Evolutionary conservation across 352 stramenopile genomes (phyloP), one percentile per base, ranked within the genome.

Genomic region (Pythium phragmiticola): DNA sequence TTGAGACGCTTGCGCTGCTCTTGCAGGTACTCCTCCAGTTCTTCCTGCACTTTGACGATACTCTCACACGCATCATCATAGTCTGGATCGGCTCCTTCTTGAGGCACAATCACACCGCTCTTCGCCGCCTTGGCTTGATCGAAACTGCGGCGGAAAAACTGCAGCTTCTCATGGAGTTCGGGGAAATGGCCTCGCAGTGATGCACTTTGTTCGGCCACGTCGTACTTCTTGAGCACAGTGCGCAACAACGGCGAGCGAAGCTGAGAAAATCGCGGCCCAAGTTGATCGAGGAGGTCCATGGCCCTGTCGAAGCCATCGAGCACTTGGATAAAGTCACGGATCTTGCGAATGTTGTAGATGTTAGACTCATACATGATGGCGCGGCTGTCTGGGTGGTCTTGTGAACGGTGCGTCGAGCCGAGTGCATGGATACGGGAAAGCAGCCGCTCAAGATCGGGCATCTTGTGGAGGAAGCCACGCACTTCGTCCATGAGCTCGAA

Each of bases 321-420:
- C 11, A 98, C 73, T 3, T 97, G 82, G 5, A 96, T 42, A 37
- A 97, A 96, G 60, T 97, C 86, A 23, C 88, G 87, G 43, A 99
- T 98, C 75, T 99, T 99, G 51, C 95, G 90, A 62, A 96, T 96
- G 56, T 98, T 99, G 83, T 99, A 99, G 58, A 90, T 97, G 54
- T 85, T 88, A 17, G 76, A 85, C 71, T 99, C 98, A 74, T 99
- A 99, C 76, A 99, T 96, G 55, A 99, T 92, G 42, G 97, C 97
- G 36, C 97, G 84, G 50, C 94, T 96, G 68, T 98, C 96, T 0
- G 97, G 97, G 74, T 99, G 97, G 58, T 94, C 76, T 26, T 79
- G 70, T 0, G 82, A 90, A 28, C 90, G 80, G 61, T 97, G 68
- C 42, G 77, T 71, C 30, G 87, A 96, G 14, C 97, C 96, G 68